A percentile compares a stretch with the other conserved stretches of the same genome.
Evolutionary conservation across 345 rosid species (phyloP).

Genomic region (Punica granatum): DNA sequence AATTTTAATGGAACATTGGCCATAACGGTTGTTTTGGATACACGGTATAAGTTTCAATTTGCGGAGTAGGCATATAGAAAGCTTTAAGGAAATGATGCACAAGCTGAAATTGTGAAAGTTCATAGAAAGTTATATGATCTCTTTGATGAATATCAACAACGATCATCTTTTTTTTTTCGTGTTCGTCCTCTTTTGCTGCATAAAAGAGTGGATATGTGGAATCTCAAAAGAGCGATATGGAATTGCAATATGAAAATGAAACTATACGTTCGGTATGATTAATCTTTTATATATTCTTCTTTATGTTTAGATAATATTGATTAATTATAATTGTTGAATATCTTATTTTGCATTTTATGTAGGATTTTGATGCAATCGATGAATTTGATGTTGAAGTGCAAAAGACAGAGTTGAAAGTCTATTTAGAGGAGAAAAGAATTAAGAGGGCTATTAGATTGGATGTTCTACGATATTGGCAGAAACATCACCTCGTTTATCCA

Average conservation of each 20-base stretch:
- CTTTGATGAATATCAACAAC: background rate
- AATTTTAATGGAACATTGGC: background rate
- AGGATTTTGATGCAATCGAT: background rate
- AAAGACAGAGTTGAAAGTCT: background rate
- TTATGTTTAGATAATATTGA: background rate
- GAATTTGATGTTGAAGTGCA: background rate
- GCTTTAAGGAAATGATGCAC: background rate
- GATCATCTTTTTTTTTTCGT: background rate
- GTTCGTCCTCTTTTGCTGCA: background rate
- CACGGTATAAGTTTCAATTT: background rate
- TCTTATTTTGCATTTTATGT: background rate
- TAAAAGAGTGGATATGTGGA: background rate
- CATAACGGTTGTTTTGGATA: background rate
- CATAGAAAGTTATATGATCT: background rate
- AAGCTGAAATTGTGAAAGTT: background rate
- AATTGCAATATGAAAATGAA: background rate
- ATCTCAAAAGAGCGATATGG: background rate
- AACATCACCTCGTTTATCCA: background rate
- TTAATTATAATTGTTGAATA: background rate
- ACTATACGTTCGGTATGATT: background rate
- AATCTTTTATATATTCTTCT: background rate
- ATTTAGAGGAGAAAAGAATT: background rate
- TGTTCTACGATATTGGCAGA: background rate
- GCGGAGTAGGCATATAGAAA: background rate
- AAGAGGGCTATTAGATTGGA: background rate